Percentiles rank a stretch among this genome's conserved stretches.
phyloP scores from a whole-genome alignment of 169 alveolate species.

The Plasmodium berghei region DNA sequence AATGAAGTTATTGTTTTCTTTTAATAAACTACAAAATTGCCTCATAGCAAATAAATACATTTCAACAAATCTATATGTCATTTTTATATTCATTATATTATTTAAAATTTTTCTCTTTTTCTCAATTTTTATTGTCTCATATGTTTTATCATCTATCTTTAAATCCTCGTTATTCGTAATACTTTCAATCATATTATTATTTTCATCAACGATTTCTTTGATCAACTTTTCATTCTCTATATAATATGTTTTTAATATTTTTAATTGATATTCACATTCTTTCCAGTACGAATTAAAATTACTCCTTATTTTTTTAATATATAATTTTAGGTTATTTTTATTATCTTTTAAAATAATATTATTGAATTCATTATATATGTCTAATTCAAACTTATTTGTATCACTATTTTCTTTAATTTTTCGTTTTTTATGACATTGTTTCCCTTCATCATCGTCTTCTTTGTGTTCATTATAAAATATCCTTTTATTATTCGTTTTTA shows the following conservation, averaged over 20 bases:
- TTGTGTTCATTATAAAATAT: slow-evolving; percentile 18
- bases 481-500: slow-evolving; percentile 42
- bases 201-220: slow-evolving; percentile 67
- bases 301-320: slow-evolving; percentile 44
- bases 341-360: slow-evolving; percentile 26
- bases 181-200: slow-evolving; percentile 12
- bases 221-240: slow-evolving; percentile 65
- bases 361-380: slow-evolving; percentile 34
- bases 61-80: slow-evolving; percentile 57
- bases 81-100: slow-evolving; percentile 56
- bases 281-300: slow-evolving; percentile 44
- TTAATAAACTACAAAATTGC: slow-evolving; percentile 46
- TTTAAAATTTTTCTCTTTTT: slow-evolving; percentile 66
- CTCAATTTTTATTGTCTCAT: slow-evolving; percentile 28
- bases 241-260: slow-evolving; percentile 28
- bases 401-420: slow-evolving; percentile 6
- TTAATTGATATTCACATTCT: slow-evolving; percentile 68
- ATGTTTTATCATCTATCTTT: not conserved
- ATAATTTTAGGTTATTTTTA: slow-evolving; percentile 28
- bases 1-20: slow-evolving; percentile 55
- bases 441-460: slow-evolving; percentile 7
- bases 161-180: not conserved
- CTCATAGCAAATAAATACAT: slow-evolving; percentile 74
- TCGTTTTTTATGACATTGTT: slow-evolving; percentile 22
- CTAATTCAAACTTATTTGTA: slow-evolving; percentile 26